phyloP scores from a whole-genome alignment of 805 yeast genomes.

The Pichia insulana region DNA sequence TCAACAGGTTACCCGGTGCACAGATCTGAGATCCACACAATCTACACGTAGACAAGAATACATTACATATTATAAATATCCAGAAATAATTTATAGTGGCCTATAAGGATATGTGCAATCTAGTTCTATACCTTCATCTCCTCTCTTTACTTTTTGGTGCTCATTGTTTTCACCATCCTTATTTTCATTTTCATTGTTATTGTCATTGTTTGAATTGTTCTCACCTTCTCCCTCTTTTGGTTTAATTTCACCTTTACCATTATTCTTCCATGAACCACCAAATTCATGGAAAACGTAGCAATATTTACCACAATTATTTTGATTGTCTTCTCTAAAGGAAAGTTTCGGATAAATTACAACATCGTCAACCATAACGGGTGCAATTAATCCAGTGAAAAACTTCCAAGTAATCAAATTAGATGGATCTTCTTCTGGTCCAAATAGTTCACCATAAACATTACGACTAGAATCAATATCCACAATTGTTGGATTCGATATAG shows the following conservation, averaged over 20 bases:
- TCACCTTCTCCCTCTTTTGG: constrained; percentile 23
- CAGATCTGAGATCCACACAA: too few species aligned
- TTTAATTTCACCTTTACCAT: constrained; percentile 30
- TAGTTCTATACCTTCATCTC: background rate
- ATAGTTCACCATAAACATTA: constrained; percentile 22
- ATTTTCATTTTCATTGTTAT: constrained; percentile 12
- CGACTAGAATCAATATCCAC: constrained; percentile 27
- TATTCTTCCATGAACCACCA: constrained; percentile 31
- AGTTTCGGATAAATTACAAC: constrained; percentile 28
- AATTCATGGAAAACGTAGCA: constrained; percentile 28
- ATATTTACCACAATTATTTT: constrained; percentile 28
- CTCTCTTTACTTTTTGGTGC: background rate
- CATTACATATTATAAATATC: too few species aligned
- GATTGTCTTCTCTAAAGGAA: constrained; percentile 28
- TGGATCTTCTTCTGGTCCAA: constrained; percentile 25
- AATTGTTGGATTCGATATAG: constrained; percentile 26
- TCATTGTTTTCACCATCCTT: background rate
- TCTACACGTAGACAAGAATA: too few species aligned
- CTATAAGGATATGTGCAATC: constrained; percentile 6
- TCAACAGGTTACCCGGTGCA: too few species aligned
- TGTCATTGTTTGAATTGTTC: constrained; percentile 12
- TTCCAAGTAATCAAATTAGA: constrained; percentile 26
- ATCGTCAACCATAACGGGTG: constrained; percentile 29
- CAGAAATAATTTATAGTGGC: constrained; percentile 1
- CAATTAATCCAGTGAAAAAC: constrained; percentile 27